Conservation (phyloP, 23 red algal species). For the Agarophyton chilense region DNA sequence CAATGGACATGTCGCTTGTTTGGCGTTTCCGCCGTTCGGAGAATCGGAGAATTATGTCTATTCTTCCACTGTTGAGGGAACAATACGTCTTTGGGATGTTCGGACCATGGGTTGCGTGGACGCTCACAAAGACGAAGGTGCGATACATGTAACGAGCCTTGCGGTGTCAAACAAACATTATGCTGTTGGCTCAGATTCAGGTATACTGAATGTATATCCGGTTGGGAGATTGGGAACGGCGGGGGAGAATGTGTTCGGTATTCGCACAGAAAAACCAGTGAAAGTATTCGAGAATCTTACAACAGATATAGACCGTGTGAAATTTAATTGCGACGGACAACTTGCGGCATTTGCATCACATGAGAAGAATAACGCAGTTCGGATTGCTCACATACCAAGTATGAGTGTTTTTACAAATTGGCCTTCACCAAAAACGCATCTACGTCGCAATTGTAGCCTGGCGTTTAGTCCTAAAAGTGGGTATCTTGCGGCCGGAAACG, state of each 20-base stretch:
- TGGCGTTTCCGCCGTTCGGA: constrained; percentile 31
- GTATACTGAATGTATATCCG: constrained; percentile 79
- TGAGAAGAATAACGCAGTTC: constrained; percentile 72
- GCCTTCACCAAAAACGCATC: constrained; percentile 60
- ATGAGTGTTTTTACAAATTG: constrained; percentile 80
- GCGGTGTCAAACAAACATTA: constrained; percentile 45
- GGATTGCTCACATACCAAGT: constrained; percentile 58
- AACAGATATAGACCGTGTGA: constrained; percentile 57
- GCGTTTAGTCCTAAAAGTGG: constrained; percentile 66
- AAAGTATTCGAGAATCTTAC: constrained; percentile 70
- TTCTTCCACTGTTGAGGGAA: constrained; percentile 40
- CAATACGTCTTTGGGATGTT: constrained; percentile 82
- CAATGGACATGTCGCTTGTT: constrained; percentile 43
- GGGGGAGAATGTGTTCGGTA: neutral
- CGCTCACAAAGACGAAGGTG: constrained; percentile 71
- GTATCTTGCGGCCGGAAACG: constrained; percentile 80
- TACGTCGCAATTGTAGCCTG: constrained; percentile 44
- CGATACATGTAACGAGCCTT: constrained; percentile 56
- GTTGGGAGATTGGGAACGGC: neutral
- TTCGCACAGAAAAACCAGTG: constrained; percentile 23
- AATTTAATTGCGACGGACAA: constrained; percentile 64
- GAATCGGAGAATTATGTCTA: constrained; percentile 47
- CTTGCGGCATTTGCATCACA: constrained; percentile 62
- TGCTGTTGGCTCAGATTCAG: constrained; percentile 74
- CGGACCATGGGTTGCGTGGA: constrained; percentile 48